Evolutionary conservation across 2,329 filamentous ascomycete genomes (phyloP), one percentile per base, ranked within the genome.

Genomic region (Clarireedia sp.): DNA sequence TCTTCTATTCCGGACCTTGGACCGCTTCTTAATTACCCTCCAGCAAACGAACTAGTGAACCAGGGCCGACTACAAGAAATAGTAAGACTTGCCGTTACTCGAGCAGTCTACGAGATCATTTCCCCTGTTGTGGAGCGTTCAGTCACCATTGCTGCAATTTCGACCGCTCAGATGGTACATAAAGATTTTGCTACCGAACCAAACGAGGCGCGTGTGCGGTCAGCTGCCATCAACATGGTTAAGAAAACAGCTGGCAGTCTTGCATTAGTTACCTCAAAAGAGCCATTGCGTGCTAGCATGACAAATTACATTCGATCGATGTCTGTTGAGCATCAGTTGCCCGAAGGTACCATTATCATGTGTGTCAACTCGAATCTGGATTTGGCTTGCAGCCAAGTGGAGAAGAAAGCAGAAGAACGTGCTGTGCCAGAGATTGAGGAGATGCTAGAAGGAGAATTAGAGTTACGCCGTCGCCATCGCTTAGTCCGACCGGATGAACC

Each of bases 291-390:
- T 58, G 94, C 95, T 70, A 97, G 95, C 73, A 95, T 99, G 71
- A 95, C 88, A 53, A 99, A 97, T 72, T 95, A 97, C 68, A 90
- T 99, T 70, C 87, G 94, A 51, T 78, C 78, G 48, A 70, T 85
- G n/a, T 78, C 82, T 3, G 75, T 73, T 48, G 82, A 85, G 38
- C 82, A 86, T 64, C 88, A 89, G 16, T 79, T 99, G 59, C 90
- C 94, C 0, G 94, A 99, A 72, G 94, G 94, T 6, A 89, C 94
- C 33, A 94, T 99, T 59, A 82, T 97, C 55, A 96, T 99, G 89
- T 97, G 95, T 71, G 92, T 99, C 59, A 99, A 97, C 70, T 92
- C 95, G 62, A 99, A 99, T 69, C 79, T 99, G 29, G 94, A 99
- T 64, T 80, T 90, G 41, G 92, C 95, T 47, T 97, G 94, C 68